These are phyloP conservation scores for Malbranchea zuffiana DNA, from an alignment of 2,329 filamentous ascomycete species.

Conservation along the genomic window DNA sequence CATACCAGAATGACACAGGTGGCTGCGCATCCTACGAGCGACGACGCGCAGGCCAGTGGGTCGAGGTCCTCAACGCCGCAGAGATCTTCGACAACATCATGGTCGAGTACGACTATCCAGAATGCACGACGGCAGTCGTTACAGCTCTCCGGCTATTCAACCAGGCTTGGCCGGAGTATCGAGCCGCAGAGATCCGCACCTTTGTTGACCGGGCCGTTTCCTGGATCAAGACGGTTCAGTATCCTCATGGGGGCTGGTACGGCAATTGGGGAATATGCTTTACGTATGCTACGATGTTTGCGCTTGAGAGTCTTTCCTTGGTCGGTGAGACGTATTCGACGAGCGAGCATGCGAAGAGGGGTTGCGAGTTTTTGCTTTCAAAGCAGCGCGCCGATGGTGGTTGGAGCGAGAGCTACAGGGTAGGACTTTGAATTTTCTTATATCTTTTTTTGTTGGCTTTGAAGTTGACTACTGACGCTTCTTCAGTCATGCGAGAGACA, in stretches of 20 bases:
- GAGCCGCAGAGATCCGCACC: slow-evolving; percentile 9
- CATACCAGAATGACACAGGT: slow-evolving; percentile 9
- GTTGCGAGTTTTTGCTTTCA: slow-evolving; percentile 74
- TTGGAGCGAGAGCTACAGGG: slow-evolving; percentile 80
- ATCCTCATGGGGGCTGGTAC: slow-evolving; percentile 13
- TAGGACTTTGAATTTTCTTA: too few species aligned
- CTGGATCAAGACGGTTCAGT: slow-evolving; percentile 8
- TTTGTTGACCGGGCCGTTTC: slow-evolving; percentile 3
- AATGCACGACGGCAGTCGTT: slow-evolving; percentile 15
- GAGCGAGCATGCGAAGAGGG: slow-evolving; percentile 57
- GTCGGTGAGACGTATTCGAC: slow-evolving; percentile 59
- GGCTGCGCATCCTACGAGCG: slow-evolving; percentile 13
- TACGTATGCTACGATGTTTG: slow-evolving; percentile 15
- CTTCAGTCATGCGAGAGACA: background rate
- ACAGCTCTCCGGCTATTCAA: slow-evolving; percentile 8
- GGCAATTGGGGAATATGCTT: slow-evolving; percentile 15
- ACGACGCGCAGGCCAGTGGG: slow-evolving; percentile 3
- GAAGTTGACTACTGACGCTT: background rate
- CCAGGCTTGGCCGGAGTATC: slow-evolving; percentile 9
- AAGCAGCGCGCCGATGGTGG: slow-evolving; percentile 81
- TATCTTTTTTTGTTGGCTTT: background rate
- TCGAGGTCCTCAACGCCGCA: slow-evolving; percentile 14
- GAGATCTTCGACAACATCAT: slow-evolving; percentile 13
- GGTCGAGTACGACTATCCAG: slow-evolving; percentile 14
- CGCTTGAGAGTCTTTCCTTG: slow-evolving; percentile 9